Base-by-base conservation (phyloP, 768 basidiomycete species). In the Tricholoma saponaceum region DNA sequence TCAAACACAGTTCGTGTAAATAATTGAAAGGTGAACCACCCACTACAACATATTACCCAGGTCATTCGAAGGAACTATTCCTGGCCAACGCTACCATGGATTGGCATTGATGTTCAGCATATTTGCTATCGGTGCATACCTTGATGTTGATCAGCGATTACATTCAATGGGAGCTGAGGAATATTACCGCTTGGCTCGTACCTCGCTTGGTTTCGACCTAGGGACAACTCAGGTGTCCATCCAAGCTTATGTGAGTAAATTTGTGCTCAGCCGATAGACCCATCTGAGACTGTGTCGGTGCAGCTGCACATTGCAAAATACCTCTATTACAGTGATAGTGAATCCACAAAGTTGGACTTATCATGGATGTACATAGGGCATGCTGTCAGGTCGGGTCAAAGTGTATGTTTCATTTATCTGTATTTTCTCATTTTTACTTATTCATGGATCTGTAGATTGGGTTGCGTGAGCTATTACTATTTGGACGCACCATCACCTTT, bases 91-190 rank as follows among this genome's bases (percentile, higher is more conserved):
- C 16, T 71, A 79, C n/a, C 83, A 89, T 56, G 69, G 79, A 0
- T 71, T 89, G 16, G 76, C 87, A 0, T 75, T 90, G 28, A 74
- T 91, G 20, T 88, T 85, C 66, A 78, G 80, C 44, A 68, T 90
- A 13, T 83, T 91, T 59, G 82, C 87, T 4, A 76, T 90, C 25
- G 88, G 81, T 0, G 70, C 78, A 0, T 72, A 88, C n/a, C 84
- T 88, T 60, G 85, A 88, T 63, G 75, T 77, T 5, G 64, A 70
- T 46, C 66, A 68, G 7, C 76, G 77, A 1, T 72, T 83, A 37
- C 80, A 79, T 61, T 73, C 79, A 5, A 65, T 78, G 13, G 79
- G 83, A 55, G 81, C 87, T 6, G 75, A 83, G 33, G 84, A 86
- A 52, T 90, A 84, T 63, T 84, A 83, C 62, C 71, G 83, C 47